Evolutionary conservation across 2,329 filamentous ascomycete species (phyloP).

Genomic region (Aureobasidium sp.): DNA sequence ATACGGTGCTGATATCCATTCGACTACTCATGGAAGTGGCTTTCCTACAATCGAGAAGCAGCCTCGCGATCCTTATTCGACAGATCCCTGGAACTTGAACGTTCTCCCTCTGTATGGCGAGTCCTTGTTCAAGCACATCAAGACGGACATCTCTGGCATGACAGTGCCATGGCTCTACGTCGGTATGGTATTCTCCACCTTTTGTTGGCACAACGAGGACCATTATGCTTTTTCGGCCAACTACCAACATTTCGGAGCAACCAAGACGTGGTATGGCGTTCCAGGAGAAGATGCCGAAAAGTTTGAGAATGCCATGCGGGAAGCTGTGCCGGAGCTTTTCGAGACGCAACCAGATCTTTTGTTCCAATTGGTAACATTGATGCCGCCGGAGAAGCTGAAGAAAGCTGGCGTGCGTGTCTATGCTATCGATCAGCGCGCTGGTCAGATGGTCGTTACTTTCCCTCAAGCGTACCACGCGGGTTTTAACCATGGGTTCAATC

Average conservation of each 20-base stretch:
- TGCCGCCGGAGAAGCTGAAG: conserved; percentile 85
- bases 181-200: conserved; percentile 98
- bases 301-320: conserved; percentile 90
- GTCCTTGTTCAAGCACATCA: conserved; percentile 93
- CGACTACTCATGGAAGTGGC: conserved; percentile 92
- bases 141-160: conserved; percentile 97
- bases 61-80: conserved; percentile 76
- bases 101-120: conserved; percentile 83
- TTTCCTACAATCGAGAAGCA: conserved; percentile 92
- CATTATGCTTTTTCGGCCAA: conserved; percentile 97
- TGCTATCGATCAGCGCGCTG: conserved; percentile 89
- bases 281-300: conserved; percentile 88
- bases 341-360: conserved; percentile 93
- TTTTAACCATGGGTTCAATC: conserved; percentile 97
- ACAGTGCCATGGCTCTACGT: conserved; percentile 99
- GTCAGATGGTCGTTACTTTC: conserved; percentile 93
- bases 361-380: conserved; percentile 92
- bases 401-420: conserved; percentile 91
- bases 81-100: conserved; percentile 93
- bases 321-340: conserved; percentile 91
- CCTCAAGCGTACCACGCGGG: conserved; percentile 95
- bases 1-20: conserved; percentile 96
- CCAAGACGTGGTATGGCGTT: conserved; percentile 99
- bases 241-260: conserved; percentile 95
- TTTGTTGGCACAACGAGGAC: conserved; percentile 99